Conservation (phyloP, 108 stramenopile species). For the Parmales sp. region DNA sequence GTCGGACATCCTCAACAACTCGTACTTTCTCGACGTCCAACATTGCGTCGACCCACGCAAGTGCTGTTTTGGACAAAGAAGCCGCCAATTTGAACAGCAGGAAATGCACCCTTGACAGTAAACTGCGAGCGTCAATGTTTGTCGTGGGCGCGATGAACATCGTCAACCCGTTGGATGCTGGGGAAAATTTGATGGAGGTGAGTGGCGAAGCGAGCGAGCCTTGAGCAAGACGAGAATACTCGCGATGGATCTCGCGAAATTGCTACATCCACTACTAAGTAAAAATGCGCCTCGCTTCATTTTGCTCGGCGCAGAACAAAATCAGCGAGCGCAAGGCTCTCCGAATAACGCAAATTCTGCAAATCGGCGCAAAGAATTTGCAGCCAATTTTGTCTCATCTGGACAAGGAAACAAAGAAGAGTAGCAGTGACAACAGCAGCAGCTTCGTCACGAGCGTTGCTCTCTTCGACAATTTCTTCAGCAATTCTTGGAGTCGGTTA, state of each 20-base stretch:
- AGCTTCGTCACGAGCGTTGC: neutral
- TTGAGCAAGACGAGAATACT: too few relatives aligned
- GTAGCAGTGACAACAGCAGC: neutral
- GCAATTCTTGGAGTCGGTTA: neutral
- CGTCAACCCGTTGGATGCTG: conserved; percentile 26
- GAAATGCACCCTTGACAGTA: conserved; percentile 11
- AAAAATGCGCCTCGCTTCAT: too few relatives aligned
- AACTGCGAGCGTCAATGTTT: conserved; percentile 10
- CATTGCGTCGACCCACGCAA: conserved; percentile 4
- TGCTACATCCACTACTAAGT: too few relatives aligned
- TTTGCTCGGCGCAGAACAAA: conserved; percentile 17
- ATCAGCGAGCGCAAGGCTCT: neutral
- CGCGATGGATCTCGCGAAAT: too few relatives aligned
- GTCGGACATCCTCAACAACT: neutral
- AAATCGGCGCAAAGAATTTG: conserved; percentile 2
- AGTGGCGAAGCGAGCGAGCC: too few relatives aligned
- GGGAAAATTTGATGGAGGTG: conserved; percentile 27
- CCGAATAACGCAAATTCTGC: neutral
- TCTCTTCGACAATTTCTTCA: conserved; percentile 12
- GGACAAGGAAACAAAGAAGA: neutral
- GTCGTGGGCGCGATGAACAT: conserved; percentile 27
- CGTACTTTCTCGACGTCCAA: too few relatives aligned
- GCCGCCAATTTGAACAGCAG: neutral
- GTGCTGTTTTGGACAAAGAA: conserved; percentile 10
- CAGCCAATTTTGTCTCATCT: neutral